Evolutionary conservation across 306 rosid genomes (phyloP), one percentile per base, ranked within the genome.

Genomic region (Dalbergia oliveri): DNA sequence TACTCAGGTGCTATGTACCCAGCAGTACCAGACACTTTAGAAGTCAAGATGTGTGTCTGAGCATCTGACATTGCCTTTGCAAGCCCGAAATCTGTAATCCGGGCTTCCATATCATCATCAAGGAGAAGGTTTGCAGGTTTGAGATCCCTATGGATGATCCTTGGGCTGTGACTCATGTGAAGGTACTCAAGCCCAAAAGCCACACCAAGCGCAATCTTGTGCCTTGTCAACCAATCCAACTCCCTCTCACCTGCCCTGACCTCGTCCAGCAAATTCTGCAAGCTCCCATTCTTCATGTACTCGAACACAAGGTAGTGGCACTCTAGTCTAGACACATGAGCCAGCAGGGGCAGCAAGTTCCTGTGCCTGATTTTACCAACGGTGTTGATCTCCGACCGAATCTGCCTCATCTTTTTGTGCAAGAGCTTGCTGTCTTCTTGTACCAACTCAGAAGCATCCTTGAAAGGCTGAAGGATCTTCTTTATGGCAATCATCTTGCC

Each of bases 1-100:
- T 93, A 93, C 82, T 96, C 99, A 0, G 99, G 99, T 9, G 99
- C 92, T 6, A 96, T 91, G 31, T 91, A 96, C 0, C 99, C 98
- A 35, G 90, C 87, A 1, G 97, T 91, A 3, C 99, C 99, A 0
- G 98, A 97, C 9, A 93, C 89, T 3, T 87, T 83, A 0, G 97
- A 96, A 62, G 93, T 77, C 11, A 91, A 76, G 51, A 96, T 82
- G 61, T 93, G 99, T 0, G 99, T 96, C 0, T 91, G 51, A 21
- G 87, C 88, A 23, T 96, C 97, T 0, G 98, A 97, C 86, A 96
- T 86, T 14, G 91, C 90, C 65, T 96, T 93, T 0, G 99, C 99
- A 3, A 91, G 91, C 44, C 99, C 98, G 16, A 96, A 96, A 88
- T 96, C 97, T 2, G 99, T 92, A 16, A 96, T 93, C 5, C 99